Conservation (phyloP, 352 stramenopile genomes). For the Pythium periplocum region DNA sequence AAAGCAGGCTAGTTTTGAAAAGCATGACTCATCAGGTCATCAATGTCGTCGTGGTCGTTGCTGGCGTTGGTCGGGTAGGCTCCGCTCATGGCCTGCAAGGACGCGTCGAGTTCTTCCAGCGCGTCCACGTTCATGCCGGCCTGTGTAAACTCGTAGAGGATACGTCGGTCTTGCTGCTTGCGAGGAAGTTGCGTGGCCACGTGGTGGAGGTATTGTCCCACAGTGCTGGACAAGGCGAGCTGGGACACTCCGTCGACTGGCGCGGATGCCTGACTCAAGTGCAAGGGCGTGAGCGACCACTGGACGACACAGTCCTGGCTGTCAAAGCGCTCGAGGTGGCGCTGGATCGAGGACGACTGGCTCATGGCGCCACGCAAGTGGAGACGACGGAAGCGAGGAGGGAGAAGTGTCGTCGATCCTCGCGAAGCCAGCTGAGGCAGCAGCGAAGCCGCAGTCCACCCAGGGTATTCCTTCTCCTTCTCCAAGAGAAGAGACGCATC, state of each 20-base stretch:
- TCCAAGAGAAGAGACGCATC: too few relatives aligned
- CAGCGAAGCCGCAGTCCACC: conserved; percentile 22
- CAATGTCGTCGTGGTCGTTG: conserved; percentile 1
- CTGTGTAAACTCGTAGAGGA: conserved; percentile 70
- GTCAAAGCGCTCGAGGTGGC: conserved; percentile 24
- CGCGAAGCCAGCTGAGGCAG: conserved; percentile 19
- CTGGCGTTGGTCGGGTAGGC: conserved; percentile 24
- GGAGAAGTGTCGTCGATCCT: neutral
- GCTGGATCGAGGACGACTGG: conserved; percentile 16
- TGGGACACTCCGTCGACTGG: conserved; percentile 38
- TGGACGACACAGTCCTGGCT: conserved; percentile 26
- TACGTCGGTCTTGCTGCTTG: conserved; percentile 36
- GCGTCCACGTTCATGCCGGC: conserved; percentile 71
- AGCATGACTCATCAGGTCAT: neutral
- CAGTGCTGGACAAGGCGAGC: conserved; percentile 32
- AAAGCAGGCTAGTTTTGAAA: too few relatives aligned
- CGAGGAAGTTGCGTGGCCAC: conserved; percentile 28
- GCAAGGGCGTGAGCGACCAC: conserved; percentile 29
- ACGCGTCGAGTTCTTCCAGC: conserved; percentile 45
- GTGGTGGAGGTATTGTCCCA: conserved; percentile 38
- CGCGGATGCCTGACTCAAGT: conserved; percentile 10
- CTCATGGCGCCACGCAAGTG: conserved; percentile 47
- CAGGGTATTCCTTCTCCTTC: too few relatives aligned
- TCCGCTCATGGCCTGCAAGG: conserved; percentile 36
- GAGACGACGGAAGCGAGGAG: conserved; percentile 32